phyloP scores from a whole-genome alignment of 257 asterid species.

The Catharanthus roseus region DNA sequence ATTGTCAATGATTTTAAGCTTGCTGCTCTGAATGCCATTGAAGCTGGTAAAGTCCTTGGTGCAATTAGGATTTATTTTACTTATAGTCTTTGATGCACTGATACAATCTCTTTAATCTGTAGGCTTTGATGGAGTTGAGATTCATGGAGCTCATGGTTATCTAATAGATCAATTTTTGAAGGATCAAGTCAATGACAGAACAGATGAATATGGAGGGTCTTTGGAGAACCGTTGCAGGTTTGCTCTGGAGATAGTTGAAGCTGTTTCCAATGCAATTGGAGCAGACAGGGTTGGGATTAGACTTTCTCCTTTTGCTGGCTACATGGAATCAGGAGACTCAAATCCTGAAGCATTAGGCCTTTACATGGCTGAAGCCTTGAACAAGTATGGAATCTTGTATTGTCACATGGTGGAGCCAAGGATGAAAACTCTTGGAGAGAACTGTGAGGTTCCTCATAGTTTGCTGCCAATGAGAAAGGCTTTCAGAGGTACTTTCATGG shows the following conservation, averaged over 20 bases:
- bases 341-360: slow-evolving; percentile 24
- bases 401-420: slow-evolving; percentile 29
- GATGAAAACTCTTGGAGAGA: slow-evolving; percentile 1
- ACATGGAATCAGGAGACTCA: slow-evolving; percentile 17
- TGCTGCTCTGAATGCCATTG: slow-evolving; percentile 21
- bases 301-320: slow-evolving; percentile 17
- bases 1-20: slow-evolving; percentile 14
- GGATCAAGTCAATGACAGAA: slow-evolving; percentile 26
- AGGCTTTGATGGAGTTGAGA: slow-evolving; percentile 29
- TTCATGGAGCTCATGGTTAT: slow-evolving; percentile 27
- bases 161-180: slow-evolving; percentile 25
- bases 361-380: slow-evolving; percentile 21
- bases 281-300: slow-evolving; percentile 22
- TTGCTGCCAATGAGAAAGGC: slow-evolving; percentile 28
- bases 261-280: slow-evolving; percentile 19
- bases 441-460: background rate
- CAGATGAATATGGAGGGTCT: slow-evolving; percentile 28
- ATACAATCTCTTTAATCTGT: background rate
- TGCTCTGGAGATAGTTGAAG: slow-evolving; percentile 21
- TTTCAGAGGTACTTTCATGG: slow-evolving; percentile 22
- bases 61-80: background rate
- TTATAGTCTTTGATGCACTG: too few relatives aligned
- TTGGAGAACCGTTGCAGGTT: slow-evolving; percentile 26
- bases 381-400: slow-evolving; percentile 14
- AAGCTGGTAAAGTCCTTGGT: slow-evolving; percentile 13